Percentiles rank a stretch among this genome's conserved stretches.
Evolutionary conservation across 495 filamentous ascomycete genomes (phyloP).

Genomic region (Penicillium cosmopolitanum): DNA sequence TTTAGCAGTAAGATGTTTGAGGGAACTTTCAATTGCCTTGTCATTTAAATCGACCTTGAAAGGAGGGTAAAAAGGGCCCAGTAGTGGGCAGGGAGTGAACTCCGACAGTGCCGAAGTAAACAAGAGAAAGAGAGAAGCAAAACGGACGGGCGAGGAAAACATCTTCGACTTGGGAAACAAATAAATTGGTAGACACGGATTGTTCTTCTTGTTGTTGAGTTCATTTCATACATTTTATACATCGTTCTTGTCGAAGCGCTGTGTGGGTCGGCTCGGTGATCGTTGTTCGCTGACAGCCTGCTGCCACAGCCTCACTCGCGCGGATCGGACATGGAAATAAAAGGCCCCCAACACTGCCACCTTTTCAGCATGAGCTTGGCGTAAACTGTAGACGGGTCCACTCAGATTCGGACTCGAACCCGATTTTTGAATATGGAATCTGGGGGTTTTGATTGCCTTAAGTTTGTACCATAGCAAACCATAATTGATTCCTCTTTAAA

Average conservation of each 20-base stretch:
- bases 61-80: constrained; percentile 52
- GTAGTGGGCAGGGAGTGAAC: constrained; percentile 48
- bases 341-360: constrained; percentile 5
- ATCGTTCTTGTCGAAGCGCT: not conserved
- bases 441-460: not conserved
- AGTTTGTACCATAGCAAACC: not conserved
- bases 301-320: not conserved
- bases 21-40: constrained; percentile 2
- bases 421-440: no score
- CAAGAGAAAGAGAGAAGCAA: constrained; percentile 2
- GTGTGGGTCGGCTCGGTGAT: constrained; percentile 26
- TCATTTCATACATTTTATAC: not conserved
- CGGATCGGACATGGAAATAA: constrained; percentile 6
- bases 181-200: not conserved
- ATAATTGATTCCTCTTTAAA: not conserved
- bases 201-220: not conserved
- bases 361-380: no score
- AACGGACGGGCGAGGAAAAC: not conserved
- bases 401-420: no score
- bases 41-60: constrained; percentile 42
- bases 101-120: constrained; percentile 12
- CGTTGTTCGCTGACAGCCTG: not conserved
- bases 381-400: no score
- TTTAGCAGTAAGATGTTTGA: constrained; percentile 13
- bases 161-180: constrained; percentile 1